phyloP scores from a whole-genome alignment of 352 stramenopile species.

The Phytophthora sp. region DNA sequence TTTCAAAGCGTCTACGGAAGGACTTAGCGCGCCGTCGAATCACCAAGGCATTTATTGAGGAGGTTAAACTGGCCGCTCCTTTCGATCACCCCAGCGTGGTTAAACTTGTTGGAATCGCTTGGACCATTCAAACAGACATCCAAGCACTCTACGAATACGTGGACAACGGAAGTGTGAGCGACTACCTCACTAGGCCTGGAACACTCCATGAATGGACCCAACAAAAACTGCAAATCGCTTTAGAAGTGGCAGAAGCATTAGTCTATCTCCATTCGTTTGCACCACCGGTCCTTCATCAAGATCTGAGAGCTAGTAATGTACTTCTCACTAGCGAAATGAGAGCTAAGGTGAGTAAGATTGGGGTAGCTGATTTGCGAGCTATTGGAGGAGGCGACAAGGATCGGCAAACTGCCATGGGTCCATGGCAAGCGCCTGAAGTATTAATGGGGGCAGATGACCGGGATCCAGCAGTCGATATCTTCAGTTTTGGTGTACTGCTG shows the following conservation, averaged over 20 bases:
- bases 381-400: constrained; percentile 6
- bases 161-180: constrained; percentile 53
- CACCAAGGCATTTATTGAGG: constrained; percentile 48
- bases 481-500: constrained; percentile 45
- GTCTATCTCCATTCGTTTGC: constrained; percentile 65
- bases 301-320: constrained; percentile 65
- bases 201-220: constrained; percentile 39
- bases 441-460: constrained; percentile 35
- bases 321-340: constrained; percentile 37
- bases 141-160: constrained; percentile 74
- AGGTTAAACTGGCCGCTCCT: constrained; percentile 57
- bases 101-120: constrained; percentile 56
- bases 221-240: constrained; percentile 41
- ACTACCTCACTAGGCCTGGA: constrained; percentile 33
- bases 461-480: constrained; percentile 39
- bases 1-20: constrained; percentile 49
- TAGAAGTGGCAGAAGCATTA: constrained; percentile 56
- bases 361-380: constrained; percentile 10
- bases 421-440: constrained; percentile 51
- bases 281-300: constrained; percentile 53
- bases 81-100: constrained; percentile 59
- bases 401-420: constrained; percentile 16
- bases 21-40: constrained; percentile 37
- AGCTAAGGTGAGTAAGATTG: constrained; percentile 35
- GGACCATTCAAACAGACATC: constrained; percentile 56